Evolutionary conservation across 495 filamentous ascomycete species (phyloP).

Genomic region (Extremus antarcticus): DNA sequence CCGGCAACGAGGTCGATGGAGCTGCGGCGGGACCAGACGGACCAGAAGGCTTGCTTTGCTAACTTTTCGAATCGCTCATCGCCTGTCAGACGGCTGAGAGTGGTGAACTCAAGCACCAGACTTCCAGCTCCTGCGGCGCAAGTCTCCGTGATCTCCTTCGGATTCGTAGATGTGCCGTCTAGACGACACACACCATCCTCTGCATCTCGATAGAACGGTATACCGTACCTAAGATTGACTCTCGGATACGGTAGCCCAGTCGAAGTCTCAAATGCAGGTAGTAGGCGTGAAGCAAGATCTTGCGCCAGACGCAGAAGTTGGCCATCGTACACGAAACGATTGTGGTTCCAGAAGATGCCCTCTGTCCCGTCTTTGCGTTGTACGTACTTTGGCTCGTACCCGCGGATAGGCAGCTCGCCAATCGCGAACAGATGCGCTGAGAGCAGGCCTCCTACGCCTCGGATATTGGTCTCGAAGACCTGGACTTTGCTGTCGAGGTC

Average conservation of each 20-base stretch:
- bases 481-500: conserved; percentile 96
- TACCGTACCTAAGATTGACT: conserved; percentile 84
- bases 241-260: conserved; percentile 91
- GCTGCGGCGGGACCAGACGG: conserved; percentile 80
- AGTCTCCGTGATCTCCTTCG: conserved; percentile 77
- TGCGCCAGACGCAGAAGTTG: conserved; percentile 77
- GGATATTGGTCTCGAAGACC: conserved; percentile 94
- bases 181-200: conserved; percentile 33
- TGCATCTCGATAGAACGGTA: conserved; percentile 62
- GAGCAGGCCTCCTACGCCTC: conserved; percentile 80
- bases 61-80: conserved; percentile 76
- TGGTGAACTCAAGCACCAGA: conserved; percentile 83
- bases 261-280: conserved; percentile 80
- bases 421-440: conserved; percentile 90
- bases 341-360: conserved; percentile 61
- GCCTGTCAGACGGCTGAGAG: conserved; percentile 77
- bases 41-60: conserved; percentile 89
- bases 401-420: conserved; percentile 72
- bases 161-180: conserved; percentile 32
- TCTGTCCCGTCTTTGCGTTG: conserved; percentile 34
- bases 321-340: conserved; percentile 68
- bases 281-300: conserved; percentile 69
- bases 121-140: conserved; percentile 94
- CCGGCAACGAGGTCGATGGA: conserved; percentile 79
- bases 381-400: conserved; percentile 45